These are phyloP conservation scores for Marchantia paleacea DNA, from an alignment of 225 moss, liverwort and hornwort genomes.

Conservation along the genomic window DNA sequence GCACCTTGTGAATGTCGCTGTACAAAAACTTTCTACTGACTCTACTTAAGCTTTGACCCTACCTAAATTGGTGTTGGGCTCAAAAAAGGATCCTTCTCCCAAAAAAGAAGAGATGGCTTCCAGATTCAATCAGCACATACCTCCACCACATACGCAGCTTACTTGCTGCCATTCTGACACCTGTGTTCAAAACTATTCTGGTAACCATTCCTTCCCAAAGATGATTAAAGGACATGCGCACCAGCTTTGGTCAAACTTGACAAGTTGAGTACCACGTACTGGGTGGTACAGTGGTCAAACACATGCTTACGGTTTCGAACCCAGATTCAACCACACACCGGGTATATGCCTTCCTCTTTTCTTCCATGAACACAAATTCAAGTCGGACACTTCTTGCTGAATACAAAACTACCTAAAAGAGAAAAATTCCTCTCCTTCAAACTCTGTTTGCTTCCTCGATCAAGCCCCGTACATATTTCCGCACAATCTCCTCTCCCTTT, in stretches of 20 bases:
- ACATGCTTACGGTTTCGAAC: background rate
- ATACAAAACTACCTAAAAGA: background rate
- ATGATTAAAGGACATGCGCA: background rate
- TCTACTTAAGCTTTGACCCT: background rate
- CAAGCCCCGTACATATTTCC: constrained; percentile 96
- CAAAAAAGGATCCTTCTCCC: background rate
- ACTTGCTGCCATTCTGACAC: background rate
- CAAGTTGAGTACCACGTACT: background rate
- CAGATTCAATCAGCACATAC: background rate
- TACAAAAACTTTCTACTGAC: constrained; percentile 3
- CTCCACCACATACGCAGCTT: background rate
- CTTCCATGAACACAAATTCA: constrained; percentile 7
- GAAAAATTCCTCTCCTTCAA: background rate
- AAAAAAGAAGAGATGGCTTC: background rate
- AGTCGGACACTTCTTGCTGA: background rate
- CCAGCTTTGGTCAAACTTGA: constrained; percentile 11
- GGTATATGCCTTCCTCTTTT: background rate
- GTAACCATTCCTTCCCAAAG: background rate
- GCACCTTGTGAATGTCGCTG: constrained; percentile 15
- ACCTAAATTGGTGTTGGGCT: background rate
- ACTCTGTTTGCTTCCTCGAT: constrained; percentile 74
- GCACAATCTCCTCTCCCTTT: constrained; percentile 97
- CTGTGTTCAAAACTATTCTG: background rate
- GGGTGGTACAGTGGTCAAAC: background rate
- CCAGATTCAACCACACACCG: background rate